These are phyloP conservation scores for Aspergillus cristatus DNA, from an alignment of 495 filamentous ascomycete genomes.

Conservation along the genomic window DNA sequence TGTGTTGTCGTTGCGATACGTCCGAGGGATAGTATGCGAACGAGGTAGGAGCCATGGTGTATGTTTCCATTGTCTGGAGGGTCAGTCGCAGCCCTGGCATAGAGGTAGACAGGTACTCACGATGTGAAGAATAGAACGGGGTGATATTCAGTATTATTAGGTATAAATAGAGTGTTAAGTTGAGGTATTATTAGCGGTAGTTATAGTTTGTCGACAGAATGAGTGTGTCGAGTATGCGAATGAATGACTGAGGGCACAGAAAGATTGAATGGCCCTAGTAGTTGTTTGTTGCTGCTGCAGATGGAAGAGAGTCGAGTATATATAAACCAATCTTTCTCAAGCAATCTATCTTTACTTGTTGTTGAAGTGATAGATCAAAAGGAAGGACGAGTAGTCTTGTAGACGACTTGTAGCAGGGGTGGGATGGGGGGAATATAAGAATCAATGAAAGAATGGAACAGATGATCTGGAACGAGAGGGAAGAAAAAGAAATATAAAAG, in stretches of 20 bases:
- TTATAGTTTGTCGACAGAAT: slow-evolving; percentile 9
- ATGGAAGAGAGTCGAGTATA: too few relatives aligned
- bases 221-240: slow-evolving; percentile 21
- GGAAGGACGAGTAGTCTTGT: too few relatives aligned
- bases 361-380: slow-evolving; percentile 1
- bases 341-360: too few relatives aligned
- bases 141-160: slow-evolving; percentile 19
- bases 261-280: too few relatives aligned
- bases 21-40: slow-evolving; percentile 92
- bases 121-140: too few relatives aligned
- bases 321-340: too few relatives aligned
- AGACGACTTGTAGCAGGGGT: too few relatives aligned
- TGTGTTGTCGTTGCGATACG: slow-evolving; percentile 67
- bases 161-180: slow-evolving; percentile 1
- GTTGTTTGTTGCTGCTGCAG: too few relatives aligned
- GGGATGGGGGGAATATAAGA: slow-evolving; percentile 8
- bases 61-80: slow-evolving; percentile 45
- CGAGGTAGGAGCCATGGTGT: slow-evolving; percentile 43
- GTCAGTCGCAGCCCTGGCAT: background rate
- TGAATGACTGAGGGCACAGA: too few relatives aligned
- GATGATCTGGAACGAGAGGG: slow-evolving; percentile 18
- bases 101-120: too few relatives aligned
- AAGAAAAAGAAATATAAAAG: slow-evolving; percentile 15
- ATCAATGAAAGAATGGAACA: slow-evolving; percentile 11
- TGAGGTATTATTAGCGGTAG: slow-evolving; percentile 2